phyloP scores from a whole-genome alignment of 805 yeast genomes.

The Myxozyma lipomycoides region DNA sequence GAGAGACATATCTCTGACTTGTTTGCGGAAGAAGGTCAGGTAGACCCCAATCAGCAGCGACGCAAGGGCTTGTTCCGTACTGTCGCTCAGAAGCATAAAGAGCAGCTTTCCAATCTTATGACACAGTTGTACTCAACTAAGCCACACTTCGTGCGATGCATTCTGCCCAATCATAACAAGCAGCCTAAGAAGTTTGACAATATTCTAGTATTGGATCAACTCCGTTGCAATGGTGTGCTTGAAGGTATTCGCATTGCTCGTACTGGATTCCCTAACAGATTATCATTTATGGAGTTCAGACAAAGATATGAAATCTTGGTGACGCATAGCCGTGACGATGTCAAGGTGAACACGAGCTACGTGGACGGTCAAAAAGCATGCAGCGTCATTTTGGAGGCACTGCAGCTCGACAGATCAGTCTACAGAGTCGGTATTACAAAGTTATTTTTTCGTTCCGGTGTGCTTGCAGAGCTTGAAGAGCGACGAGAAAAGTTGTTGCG shows the following conservation, averaged over 20 bases:
- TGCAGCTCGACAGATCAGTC: constrained; percentile 55
- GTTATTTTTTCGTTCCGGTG: constrained; percentile 72
- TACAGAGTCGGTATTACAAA: constrained; percentile 70
- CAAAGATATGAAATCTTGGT: constrained; percentile 70
- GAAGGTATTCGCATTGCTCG: constrained; percentile 97
- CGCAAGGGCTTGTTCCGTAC: constrained; percentile 56
- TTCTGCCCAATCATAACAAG: constrained; percentile 79
- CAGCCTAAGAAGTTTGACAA: constrained; percentile 69
- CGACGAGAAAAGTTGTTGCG: constrained; percentile 64
- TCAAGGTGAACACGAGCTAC: constrained; percentile 28
- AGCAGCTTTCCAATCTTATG: constrained; percentile 71
- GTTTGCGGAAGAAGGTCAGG: constrained; percentile 43
- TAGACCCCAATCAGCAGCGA: constrained; percentile 32
- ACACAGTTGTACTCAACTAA: constrained; percentile 70
- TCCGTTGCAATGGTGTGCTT: constrained; percentile 93
- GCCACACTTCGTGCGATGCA: constrained; percentile 97
- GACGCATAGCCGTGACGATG: constrained; percentile 41
- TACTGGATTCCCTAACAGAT: constrained; percentile 93
- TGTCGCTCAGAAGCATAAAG: constrained; percentile 83
- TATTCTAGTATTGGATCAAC: constrained; percentile 73
- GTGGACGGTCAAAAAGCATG: constrained; percentile 61
- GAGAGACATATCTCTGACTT: constrained; percentile 55
- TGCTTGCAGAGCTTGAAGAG: constrained; percentile 72
- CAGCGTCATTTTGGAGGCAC: constrained; percentile 59
- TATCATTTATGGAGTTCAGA: constrained; percentile 75